phyloP scores from a whole-genome alignment of 2,329 filamentous ascomycete species.

The Paraphoma chrysanthemicola region DNA sequence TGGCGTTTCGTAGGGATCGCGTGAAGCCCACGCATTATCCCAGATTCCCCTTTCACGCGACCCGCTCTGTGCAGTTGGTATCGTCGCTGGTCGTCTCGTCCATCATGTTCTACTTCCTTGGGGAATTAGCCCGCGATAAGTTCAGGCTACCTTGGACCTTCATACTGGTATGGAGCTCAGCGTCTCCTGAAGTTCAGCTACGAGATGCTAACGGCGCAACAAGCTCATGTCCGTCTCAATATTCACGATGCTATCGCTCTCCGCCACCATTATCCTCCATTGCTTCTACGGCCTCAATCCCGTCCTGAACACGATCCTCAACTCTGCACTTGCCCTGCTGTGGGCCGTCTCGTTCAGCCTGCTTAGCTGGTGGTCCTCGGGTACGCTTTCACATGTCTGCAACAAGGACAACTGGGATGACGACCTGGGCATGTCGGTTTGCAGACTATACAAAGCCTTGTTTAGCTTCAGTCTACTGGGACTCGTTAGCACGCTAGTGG shows the following conservation, averaged over 20 bases:
- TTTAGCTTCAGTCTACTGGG: slow-evolving; percentile 63
- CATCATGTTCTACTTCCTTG: slow-evolving; percentile 64
- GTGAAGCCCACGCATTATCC: slow-evolving; percentile 54
- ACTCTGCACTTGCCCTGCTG: slow-evolving; percentile 56
- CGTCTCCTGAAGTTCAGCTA: slow-evolving; percentile 13
- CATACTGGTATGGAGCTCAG: slow-evolving; percentile 55
- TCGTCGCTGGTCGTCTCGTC: slow-evolving; percentile 58
- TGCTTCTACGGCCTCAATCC: slow-evolving; percentile 61
- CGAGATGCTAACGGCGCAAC: slow-evolving; percentile 2
- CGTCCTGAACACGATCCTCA: slow-evolving; percentile 58
- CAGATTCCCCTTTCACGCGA: slow-evolving; percentile 50
- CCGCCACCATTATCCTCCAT: slow-evolving; percentile 59
- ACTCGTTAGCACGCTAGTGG: slow-evolving; percentile 54
- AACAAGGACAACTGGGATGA: slow-evolving; percentile 60
- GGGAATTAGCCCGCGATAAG: slow-evolving; percentile 58
- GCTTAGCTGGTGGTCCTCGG: slow-evolving; percentile 61
- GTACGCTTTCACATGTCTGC: slow-evolving; percentile 61
- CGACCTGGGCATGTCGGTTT: slow-evolving; percentile 62
- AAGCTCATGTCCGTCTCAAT: slow-evolving; percentile 61
- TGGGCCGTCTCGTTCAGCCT: slow-evolving; percentile 62
- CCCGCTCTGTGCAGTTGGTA: slow-evolving; percentile 51
- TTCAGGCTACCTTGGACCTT: slow-evolving; percentile 66
- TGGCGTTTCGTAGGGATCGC: slow-evolving; percentile 26
- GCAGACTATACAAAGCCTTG: slow-evolving; percentile 65
- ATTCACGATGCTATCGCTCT: slow-evolving; percentile 57